Evolutionary conservation across 139 green algal genomes (phyloP).

Genomic region (Chlamydomonas sp.): DNA sequence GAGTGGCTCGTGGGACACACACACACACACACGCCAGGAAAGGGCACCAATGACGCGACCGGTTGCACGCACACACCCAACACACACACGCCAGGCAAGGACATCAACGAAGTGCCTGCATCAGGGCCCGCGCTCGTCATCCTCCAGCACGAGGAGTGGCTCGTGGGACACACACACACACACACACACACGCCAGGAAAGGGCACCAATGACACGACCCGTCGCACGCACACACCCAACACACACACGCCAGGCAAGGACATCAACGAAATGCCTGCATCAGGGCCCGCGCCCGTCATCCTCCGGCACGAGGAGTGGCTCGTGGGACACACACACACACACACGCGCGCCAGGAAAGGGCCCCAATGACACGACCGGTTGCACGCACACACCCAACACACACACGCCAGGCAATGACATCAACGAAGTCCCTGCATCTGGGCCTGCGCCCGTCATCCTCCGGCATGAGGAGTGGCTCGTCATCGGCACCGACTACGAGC

Average conservation of each 20-base stretch:
- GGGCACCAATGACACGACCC: no score
- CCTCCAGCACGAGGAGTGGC: conserved; percentile 46
- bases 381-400: no score
- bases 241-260: no score
- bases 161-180: conserved; percentile 39
- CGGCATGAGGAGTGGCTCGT: conserved; percentile 42
- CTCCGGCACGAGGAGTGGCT: conserved; percentile 44
- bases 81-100: conserved; percentile 11
- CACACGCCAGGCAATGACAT: no score
- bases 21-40: neutral
- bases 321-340: no score
- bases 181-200: no score
- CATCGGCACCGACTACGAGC: conserved; percentile 70
- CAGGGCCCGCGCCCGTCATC: conserved; percentile 63
- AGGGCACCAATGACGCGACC: no score
- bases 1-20: conserved; percentile 31
- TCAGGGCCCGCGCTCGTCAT: conserved; percentile 67
- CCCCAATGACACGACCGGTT: no score
- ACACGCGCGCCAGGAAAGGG: no score
- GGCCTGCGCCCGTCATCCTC: conserved; percentile 64
- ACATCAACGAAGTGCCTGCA: conserved; percentile 23
- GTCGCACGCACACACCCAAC: no score
- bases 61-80: no score
- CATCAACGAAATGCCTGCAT: conserved; percentile 30
- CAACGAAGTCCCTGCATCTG: conserved; percentile 37